Evolutionary conservation across 805 yeast genomes (phyloP), one percentile per base, ranked within the genome.

Genomic region (Millerago galiae): DNA sequence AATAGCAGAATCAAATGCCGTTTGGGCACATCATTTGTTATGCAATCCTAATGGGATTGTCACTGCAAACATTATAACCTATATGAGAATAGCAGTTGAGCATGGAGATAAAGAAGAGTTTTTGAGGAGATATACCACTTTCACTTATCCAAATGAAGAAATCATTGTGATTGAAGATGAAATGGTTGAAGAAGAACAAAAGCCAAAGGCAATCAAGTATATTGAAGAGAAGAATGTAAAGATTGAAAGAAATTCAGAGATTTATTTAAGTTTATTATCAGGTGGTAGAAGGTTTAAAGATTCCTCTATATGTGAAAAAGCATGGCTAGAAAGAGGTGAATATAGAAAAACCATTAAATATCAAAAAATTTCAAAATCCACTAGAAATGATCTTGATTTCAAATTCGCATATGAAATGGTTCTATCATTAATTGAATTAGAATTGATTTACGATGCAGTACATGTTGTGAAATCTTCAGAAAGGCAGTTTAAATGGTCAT

Each of bases 291-390:
- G 68, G 37, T 74, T 74, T 54, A 67, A 70, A 32, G 74, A 81
- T 52, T 59, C 71, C 33, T 67, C 66, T 0, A 75, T 83, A 55
- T 90, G 89, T 4, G 78, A 77, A 43, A 60, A 63, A 21, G 67
- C 85, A 1, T 89, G 96, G 95, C 60, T 63, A 2, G 95, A 85
- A 54, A 74, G 97, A 53, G 96, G 96, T 2, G 47, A 58, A 17
- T 88, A 72, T 62, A 68, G 96, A 40, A 76, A 75, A 45, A 70
- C 84, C 0, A 18, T 37, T 0, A 48, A 50, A 3, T 89, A 83
- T 66, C 73, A 68, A 40, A 30, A 43, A 0, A 54, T 77, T 14
- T 38, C 66, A 1, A 52, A 63, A 9, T 40, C 43, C 0, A 57
- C 51, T 25, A 77, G 73, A 49, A 71, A 72, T 34, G 55, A 59